These are phyloP conservation scores for Eutrema heterophyllum DNA, from an alignment of 345 rosid genomes.

Conservation along the genomic window DNA sequence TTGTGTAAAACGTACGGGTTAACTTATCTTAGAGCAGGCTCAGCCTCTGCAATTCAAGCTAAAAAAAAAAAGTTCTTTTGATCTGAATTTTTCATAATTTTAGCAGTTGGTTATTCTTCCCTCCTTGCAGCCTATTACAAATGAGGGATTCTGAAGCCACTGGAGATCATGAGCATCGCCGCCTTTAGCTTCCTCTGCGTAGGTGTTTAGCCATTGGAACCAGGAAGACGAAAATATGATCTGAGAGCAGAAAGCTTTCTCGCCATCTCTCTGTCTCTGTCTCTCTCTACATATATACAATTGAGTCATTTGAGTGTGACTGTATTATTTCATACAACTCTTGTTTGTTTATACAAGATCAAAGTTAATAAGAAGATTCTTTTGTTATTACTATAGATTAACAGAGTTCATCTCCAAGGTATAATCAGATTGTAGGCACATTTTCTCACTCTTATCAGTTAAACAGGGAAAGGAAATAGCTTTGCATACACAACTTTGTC, in stretches of 20 bases:
- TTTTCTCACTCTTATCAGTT: not conserved
- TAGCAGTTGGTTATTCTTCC: not conserved
- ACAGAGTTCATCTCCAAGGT: conserved; percentile 1
- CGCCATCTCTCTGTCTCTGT: not conserved
- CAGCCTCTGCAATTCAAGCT: not conserved
- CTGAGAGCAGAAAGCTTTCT: not conserved
- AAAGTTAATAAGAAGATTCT: not conserved
- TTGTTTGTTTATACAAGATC: not conserved
- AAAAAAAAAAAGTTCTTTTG: not conserved
- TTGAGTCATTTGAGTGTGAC: not conserved
- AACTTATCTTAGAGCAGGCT: not conserved
- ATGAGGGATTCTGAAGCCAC: not conserved
- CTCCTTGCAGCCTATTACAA: not conserved
- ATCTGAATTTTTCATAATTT: not conserved
- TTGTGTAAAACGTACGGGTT: not conserved
- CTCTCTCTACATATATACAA: not conserved
- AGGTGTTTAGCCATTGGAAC: not conserved
- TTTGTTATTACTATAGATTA: not conserved
- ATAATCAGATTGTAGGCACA: conserved; percentile 1
- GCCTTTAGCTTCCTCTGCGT: not conserved
- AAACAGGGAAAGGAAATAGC: not conserved
- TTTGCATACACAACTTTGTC: conserved; percentile 1
- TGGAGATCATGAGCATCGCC: not conserved
- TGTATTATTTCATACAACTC: conserved; percentile 14
- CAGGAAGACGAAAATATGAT: not conserved